Evolutionary conservation across 306 rosid species (phyloP).

Genomic region (Medicago truncatula): DNA sequence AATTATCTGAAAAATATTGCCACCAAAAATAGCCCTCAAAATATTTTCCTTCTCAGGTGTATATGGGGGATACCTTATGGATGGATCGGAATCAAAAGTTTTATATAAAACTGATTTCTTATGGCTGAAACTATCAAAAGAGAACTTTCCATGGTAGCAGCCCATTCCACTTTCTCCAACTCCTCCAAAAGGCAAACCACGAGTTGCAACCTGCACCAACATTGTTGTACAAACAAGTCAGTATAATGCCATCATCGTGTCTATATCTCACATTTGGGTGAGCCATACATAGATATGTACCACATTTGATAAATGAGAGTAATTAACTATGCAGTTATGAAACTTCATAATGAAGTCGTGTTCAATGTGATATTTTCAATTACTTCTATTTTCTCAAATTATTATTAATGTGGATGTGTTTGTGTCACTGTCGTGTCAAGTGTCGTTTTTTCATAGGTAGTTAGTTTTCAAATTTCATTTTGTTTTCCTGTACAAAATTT

Average conservation of each 20-base stretch:
- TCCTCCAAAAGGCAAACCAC: constrained; percentile 86
- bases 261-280: neutral
- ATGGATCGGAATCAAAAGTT: constrained; percentile 63
- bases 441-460: neutral
- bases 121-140: constrained; percentile 83
- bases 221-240: neutral
- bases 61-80: constrained; percentile 76
- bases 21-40: constrained; percentile 60
- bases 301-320: neutral
- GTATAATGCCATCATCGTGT: neutral
- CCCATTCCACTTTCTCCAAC: constrained; percentile 96
- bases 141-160: constrained; percentile 77
- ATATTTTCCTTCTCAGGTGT: constrained; percentile 63
- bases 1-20: constrained; percentile 53
- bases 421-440: neutral
- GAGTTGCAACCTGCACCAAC: constrained; percentile 60
- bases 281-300: neutral
- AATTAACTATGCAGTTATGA: neutral
- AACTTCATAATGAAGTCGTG: neutral
- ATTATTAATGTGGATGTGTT: neutral
- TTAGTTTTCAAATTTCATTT: too few relatives aligned
- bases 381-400: neutral
- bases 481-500: neutral
- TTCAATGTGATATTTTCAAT: neutral
- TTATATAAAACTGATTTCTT: constrained; percentile 77